Evolutionary conservation across 768 basidiomycete species (phyloP), one percentile per base, ranked within the genome.

Genomic region (Tricholoma terreum): DNA sequence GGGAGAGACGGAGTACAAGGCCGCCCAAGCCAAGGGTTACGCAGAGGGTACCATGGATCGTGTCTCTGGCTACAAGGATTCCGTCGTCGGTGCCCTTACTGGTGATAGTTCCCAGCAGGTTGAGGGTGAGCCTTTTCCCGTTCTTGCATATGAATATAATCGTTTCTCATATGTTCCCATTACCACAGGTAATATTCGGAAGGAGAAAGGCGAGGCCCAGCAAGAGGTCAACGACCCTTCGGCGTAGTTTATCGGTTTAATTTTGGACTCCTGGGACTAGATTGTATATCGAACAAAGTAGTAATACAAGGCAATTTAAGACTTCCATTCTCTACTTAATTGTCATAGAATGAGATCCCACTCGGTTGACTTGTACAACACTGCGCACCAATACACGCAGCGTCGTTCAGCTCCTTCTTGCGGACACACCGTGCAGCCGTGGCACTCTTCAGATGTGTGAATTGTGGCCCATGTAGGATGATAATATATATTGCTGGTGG

Each of bases 401-500:
- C 91, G 0, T 86, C 90, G 6, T 89, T 95, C 69, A 78, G 80
- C 27, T 76, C 80, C 11, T 78, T 90, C 31, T 71, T 98, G 12
- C 70, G 71, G 19, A 76, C 81, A 1, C 87, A 95, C 60, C 78
- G 83, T 4, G 91, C 85, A 5, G 85, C 87, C 7, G 83, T 92
- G 1, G 89, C 85, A 4, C 86, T 94, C 70, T 96, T 94, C 74
- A 93, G 91, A 0, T 84, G 84, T 15, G 75, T 84, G 3, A 79
- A 77, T 15, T 95, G 94, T 63, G 80, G 83, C 2, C 92, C 94
- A 0, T 95, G 94, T 73, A 76, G 82, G 55, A 83, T 88, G 77
- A 90, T 96, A 58, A 89, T n/a, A n/a, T n/a, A n/a, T n/a, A n/a
- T n/a, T 88, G 56, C 94, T 94, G 0, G 76, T 85, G 1, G 95